These are phyloP conservation scores for Xerocomus alliaceus DNA, from an alignment of 1,284 basidiomycete species.

Conservation along the genomic window DNA sequence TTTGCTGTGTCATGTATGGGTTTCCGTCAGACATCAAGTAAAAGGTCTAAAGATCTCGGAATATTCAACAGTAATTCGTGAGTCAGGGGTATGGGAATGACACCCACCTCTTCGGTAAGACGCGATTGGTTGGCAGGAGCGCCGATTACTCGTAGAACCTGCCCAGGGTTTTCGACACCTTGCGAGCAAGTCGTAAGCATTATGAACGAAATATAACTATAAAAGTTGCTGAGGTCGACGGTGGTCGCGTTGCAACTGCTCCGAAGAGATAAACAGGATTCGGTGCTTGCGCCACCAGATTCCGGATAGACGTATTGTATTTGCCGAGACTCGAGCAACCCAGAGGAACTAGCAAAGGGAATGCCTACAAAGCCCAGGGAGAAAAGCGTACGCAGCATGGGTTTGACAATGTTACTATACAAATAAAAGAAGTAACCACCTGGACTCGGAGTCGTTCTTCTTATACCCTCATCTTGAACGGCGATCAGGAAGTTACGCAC, in stretches of 20 bases:
- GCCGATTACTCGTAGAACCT: slow-evolving; percentile 6
- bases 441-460: neutral
- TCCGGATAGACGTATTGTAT: slow-evolving; percentile 4
- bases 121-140: slow-evolving; percentile 23
- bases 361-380: slow-evolving; percentile 3
- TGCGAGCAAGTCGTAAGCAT: slow-evolving; percentile 30
- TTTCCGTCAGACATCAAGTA: slow-evolving; percentile 26
- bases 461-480: neutral
- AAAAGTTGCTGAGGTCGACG: slow-evolving; percentile 28
- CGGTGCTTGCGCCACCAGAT: neutral
- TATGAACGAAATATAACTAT: slow-evolving; percentile 26
- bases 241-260: slow-evolving; percentile 28
- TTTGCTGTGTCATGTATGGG: slow-evolving; percentile 27
- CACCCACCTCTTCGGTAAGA: slow-evolving; percentile 23
- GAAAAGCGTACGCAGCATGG: slow-evolving; percentile 10
- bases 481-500: no score
- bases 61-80: neutral
- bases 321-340: slow-evolving; percentile 20
- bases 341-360: slow-evolving; percentile 4
- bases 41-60: slow-evolving; percentile 24
- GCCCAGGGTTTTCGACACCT: neutral
- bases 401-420: neutral
- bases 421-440: neutral
- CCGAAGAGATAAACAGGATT: slow-evolving; percentile 26
- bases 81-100: neutral